These are phyloP conservation scores for Claviceps digitariae DNA, from an alignment of 2,329 filamentous ascomycete species.

Conservation along the genomic window DNA sequence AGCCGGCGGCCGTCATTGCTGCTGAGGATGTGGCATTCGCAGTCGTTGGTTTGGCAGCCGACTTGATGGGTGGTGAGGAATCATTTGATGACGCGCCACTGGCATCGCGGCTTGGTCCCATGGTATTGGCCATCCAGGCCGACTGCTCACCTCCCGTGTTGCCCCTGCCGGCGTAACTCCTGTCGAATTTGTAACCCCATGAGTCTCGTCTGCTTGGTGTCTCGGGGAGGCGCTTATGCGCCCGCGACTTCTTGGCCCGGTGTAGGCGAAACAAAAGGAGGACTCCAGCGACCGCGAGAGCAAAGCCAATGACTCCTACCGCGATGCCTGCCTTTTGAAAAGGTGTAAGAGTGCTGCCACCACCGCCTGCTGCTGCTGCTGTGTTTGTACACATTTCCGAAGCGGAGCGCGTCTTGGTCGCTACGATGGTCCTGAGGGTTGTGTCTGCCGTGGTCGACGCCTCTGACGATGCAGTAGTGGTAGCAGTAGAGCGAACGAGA, in stretches of 20 bases:
- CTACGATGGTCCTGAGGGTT: neutral
- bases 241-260: constrained; percentile 26
- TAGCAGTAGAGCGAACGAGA: neutral
- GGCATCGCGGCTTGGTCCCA: constrained; percentile 11
- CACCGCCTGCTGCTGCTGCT: constrained; percentile 5
- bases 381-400: constrained; percentile 1
- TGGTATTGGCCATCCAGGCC: constrained; percentile 16
- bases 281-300: constrained; percentile 32
- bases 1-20: neutral
- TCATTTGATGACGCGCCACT: constrained; percentile 2
- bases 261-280: constrained; percentile 29
- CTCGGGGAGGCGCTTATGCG: neutral
- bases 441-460: neutral
- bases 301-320: constrained; percentile 37
- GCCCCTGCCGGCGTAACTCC: constrained; percentile 9
- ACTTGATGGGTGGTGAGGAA: neutral
- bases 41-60: neutral
- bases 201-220: constrained; percentile 17
- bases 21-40: neutral
- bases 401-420: constrained; percentile 2
- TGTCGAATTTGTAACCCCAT: constrained; percentile 20
- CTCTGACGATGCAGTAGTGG: neutral
- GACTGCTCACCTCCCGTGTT: constrained; percentile 1
- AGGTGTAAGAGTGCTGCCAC: constrained; percentile 15
- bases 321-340: constrained; percentile 45